phyloP scores from a whole-genome alignment of 345 rosid species.

The Mercurialis annua region DNA sequence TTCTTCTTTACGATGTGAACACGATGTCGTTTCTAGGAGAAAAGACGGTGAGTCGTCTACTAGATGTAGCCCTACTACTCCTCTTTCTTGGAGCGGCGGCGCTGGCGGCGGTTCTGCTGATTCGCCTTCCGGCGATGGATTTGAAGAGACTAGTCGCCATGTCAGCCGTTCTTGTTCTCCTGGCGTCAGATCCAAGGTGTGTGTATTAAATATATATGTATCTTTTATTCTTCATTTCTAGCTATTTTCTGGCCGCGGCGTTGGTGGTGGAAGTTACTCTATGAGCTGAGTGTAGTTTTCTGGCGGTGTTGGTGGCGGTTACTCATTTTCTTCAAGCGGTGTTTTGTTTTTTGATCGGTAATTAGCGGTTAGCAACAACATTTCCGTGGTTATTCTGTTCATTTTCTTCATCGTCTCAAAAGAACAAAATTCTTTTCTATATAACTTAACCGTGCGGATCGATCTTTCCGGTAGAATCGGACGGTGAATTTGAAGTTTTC shows the following conservation, averaged over 20 bases:
- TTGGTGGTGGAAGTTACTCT: not conserved
- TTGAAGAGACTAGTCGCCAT: slow-evolving; percentile 55
- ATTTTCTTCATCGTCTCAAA: not conserved
- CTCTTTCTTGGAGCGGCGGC: slow-evolving; percentile 34
- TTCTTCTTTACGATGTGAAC: slow-evolving; percentile 15
- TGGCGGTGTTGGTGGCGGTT: slow-evolving; percentile 9
- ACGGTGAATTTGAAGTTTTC: not conserved
- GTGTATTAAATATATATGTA: too few relatives aligned
- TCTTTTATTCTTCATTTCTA: not conserved
- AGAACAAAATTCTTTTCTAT: slow-evolving; percentile 1
- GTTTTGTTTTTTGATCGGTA: not conserved
- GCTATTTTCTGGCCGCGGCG: not conserved
- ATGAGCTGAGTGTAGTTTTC: slow-evolving; percentile 9
- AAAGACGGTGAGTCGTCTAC: slow-evolving; percentile 27
- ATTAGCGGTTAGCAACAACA: not conserved
- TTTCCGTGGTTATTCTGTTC: too few relatives aligned
- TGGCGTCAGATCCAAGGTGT: slow-evolving; percentile 71
- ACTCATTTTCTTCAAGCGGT: slow-evolving; percentile 8
- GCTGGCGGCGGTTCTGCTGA: slow-evolving; percentile 25
- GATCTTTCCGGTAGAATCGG: slow-evolving; percentile 18
- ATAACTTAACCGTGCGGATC: not conserved
- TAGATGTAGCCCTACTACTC: slow-evolving; percentile 36
- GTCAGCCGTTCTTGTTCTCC: slow-evolving; percentile 34
- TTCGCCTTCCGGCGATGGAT: slow-evolving; percentile 67
- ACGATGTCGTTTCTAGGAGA: not conserved